Percentiles rank a stretch among this genome's conserved stretches.
phyloP scores from a whole-genome alignment of 2,329 filamentous ascomycete genomes.

The Penicillium sp. region DNA sequence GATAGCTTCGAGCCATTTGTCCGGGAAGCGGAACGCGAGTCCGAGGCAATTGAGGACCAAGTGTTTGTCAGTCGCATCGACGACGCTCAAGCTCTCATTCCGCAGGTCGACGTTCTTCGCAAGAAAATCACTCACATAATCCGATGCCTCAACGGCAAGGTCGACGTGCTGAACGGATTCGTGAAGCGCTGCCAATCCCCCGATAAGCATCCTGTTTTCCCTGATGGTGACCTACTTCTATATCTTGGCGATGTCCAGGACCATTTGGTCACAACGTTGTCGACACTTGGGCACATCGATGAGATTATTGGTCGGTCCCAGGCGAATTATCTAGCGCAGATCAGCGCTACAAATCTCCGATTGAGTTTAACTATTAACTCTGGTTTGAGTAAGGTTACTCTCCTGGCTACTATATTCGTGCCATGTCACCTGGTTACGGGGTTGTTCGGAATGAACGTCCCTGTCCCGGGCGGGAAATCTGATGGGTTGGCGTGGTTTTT shows the following conservation, averaged over 20 bases:
- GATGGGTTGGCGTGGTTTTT: slow-evolving; percentile 46
- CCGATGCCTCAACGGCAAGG: slow-evolving; percentile 87
- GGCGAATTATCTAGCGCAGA: slow-evolving; percentile 90
- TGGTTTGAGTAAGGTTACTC: slow-evolving; percentile 87
- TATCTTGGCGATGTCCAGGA: slow-evolving; percentile 98
- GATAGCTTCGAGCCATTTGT: slow-evolving; percentile 90
- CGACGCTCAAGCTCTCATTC: slow-evolving; percentile 80
- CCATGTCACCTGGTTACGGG: slow-evolving; percentile 84
- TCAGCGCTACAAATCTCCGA: slow-evolving; percentile 84
- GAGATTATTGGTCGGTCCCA: slow-evolving; percentile 92
- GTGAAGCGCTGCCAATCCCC: slow-evolving; percentile 83
- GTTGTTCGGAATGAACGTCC: slow-evolving; percentile 52
- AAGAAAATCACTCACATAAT: slow-evolving; percentile 91
- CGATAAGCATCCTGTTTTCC: slow-evolving; percentile 87
- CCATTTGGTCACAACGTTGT: slow-evolving; percentile 97
- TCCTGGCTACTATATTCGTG: slow-evolving; percentile 87
- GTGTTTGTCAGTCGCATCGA: slow-evolving; percentile 88
- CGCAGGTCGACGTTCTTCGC: slow-evolving; percentile 79
- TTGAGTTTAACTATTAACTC: slow-evolving; percentile 83
- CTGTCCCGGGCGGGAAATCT: slow-evolving; percentile 42
- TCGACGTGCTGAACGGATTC: slow-evolving; percentile 92
- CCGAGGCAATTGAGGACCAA: slow-evolving; percentile 89
- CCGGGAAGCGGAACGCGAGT: slow-evolving; percentile 75
- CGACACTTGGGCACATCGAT: slow-evolving; percentile 87
- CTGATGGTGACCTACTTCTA: slow-evolving; percentile 88